Conservation (phyloP, 805 yeast genomes). For the Yarrowia sp. region DNA sequence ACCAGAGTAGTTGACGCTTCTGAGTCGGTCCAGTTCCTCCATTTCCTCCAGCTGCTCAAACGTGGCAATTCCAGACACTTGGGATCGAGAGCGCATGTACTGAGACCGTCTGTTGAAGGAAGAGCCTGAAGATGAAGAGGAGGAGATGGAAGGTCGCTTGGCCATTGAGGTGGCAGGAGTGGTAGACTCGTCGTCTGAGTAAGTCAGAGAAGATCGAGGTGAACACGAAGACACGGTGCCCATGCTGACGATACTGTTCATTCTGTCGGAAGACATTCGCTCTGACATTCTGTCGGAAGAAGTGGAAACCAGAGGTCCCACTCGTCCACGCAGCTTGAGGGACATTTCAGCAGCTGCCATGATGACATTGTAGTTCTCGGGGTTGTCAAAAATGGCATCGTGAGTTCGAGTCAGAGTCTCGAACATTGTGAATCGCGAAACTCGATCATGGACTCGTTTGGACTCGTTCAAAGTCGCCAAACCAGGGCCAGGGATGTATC, state of each 20-base stretch:
- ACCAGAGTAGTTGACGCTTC: conserved; percentile 25
- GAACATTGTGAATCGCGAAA: conserved; percentile 6
- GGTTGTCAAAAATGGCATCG: conserved; percentile 35
- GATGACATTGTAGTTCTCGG: conserved; percentile 20
- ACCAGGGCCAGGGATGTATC: conserved; percentile 33
- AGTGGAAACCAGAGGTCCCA: background rate
- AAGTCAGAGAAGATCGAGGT: conserved; percentile 20
- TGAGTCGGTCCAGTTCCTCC: conserved; percentile 31
- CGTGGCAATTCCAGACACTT: conserved; percentile 13
- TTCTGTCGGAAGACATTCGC: conserved; percentile 12
- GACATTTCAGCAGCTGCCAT: conserved; percentile 34
- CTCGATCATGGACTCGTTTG: conserved; percentile 15
- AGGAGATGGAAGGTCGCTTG: conserved; percentile 19
- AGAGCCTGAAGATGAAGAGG: conserved; percentile 15
- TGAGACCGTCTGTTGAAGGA: conserved; percentile 26
- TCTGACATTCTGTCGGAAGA: conserved; percentile 1
- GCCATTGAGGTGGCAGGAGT: conserved; percentile 14
- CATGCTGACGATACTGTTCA: conserved; percentile 18
- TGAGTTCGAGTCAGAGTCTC: conserved; percentile 14
- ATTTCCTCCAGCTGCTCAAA: conserved; percentile 29
- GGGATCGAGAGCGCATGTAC: conserved; percentile 28
- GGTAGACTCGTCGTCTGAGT: conserved; percentile 16
- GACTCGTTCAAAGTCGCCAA: conserved; percentile 25
- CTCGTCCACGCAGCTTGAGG: conserved; percentile 9
- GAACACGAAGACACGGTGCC: conserved; percentile 24